Evolutionary conservation across 176 grass and related monocot genomes (phyloP), one percentile per base, ranked within the genome.

Genomic region (Triticum dicoccoides): DNA sequence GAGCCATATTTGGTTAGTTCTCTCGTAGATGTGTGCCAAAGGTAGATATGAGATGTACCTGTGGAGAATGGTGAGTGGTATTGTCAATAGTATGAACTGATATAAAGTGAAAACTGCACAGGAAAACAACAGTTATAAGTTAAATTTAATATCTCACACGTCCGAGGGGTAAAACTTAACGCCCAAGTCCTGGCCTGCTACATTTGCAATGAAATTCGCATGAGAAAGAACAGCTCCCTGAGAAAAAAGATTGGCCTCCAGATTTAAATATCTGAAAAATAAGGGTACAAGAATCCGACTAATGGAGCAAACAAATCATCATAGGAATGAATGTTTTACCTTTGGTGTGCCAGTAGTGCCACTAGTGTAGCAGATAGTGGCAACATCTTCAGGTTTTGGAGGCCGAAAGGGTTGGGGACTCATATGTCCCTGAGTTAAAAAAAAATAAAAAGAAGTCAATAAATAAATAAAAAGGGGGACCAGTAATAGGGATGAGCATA

Each of bases 341-440:
- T 98, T 98, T 70, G 93, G 93, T 41, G 91, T 98, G 69, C 95
- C 95, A 75, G 93, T 98, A 65, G 95, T 98, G 41, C 95, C 95
- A 80, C 95, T 98, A 9, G 95, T 98, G 77, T 98, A 98, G 86
- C 95, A 98, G 51, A 98, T 90, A 65, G 95, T 98, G 20, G 95
- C 95, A 79, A 90, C 32, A 77, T 98, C 93, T 87, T 93, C 78
- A 89, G 93, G 93, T 90, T 95, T 98, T 61, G 95, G 93, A 87
- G 93, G 86, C 23, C 80, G 72, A 86, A 95, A 95, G 79, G 71
- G 73, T 82, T 92, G 89, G 74, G 91, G 79, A 82, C 76, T 87
- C 61, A 54, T 87, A 27, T 87, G 72, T 47, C 93, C 93, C 95
- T 98, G 83, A 82, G 61, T 82, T 87, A 59, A 35, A 71, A 35